Base-by-base conservation (phyloP, 225 moss, liverwort and hornwort genomes). In the Marchantia paleacea region DNA sequence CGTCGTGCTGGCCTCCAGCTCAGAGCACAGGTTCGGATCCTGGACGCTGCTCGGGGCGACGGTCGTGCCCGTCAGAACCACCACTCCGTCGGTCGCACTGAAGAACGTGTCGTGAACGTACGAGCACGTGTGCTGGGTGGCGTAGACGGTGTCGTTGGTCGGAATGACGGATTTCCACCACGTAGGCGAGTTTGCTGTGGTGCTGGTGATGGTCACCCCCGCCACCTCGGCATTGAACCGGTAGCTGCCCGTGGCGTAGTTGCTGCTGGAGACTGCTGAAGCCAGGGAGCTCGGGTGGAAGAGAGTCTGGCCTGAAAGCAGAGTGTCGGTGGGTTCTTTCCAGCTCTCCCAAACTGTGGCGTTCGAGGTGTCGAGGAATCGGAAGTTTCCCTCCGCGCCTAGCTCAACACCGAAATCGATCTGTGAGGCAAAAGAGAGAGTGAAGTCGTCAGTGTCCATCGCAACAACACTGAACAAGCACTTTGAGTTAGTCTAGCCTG, bases 81-180 rank as follows among this genome's bases (percentile, higher is more conserved):
- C 81, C 7, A 85, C 74, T 13, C 81, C 85, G 22, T 47, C 6
- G 10, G 64, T 24, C 60, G 67, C 79, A 26, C 75, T 57, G 66
- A 81, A 85, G 81, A 51, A 78, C 52, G 28, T 49, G 68, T 85
- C 78, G 51, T 85, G 81, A 47, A 74, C 78, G 69, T 81, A 78
- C 49, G 30, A 10, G 85, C 85, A 85, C 11, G 85, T 85, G 66
- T 74, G 73, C 11, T 71, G 26, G 47, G 79, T 74, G 55, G 78
- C 53, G 50, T 82, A 10, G 19, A 82, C 14, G 47, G 24, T 53
- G 60, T 81, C 16, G 72, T 72, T 72, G 16, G 12, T 30, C 2
- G 72, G 48, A 0, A 47, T 16, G 16, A n/a, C 39, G 8, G 72
- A 72, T 50, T 72, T 72, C 48, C 39, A 72, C 15, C 14, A 48